Evolutionary conservation across 768 basidiomycete genomes (phyloP), one percentile per base, ranked within the genome.

Genomic region (Sistotremastrum niveocremeum): DNA sequence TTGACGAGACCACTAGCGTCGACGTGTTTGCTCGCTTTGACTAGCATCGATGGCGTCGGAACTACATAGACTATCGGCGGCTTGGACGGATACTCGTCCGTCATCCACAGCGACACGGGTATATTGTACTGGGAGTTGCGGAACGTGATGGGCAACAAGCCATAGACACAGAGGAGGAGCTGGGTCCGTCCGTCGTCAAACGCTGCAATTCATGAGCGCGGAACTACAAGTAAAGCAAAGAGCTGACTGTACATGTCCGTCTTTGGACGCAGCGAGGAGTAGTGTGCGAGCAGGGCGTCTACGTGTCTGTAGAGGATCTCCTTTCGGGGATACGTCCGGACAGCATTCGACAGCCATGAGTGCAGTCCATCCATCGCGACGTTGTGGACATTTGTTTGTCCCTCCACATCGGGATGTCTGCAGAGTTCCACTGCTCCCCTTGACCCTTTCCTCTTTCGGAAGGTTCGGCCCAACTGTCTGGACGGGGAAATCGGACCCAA

Each of bases 101-200:
- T 72, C 37, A 98, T 54, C 91, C 93, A 98, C 50, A 94, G 54
- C 8, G 84, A 78, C 54, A 99, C 63, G 3, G 95, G 95, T 55
- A 98, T 97, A 62, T 99, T 89, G 70, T 99, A 99, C 2, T 81
- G 70, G 1, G 77, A 65, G 1, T 69, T 64, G 42, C 83, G 73
- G 66, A 78, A 94, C 0, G 73, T 62, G 54, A 99, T 95, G 4
- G 90, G 91, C 1, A 99, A 69, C 4, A 97, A 75, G 7, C 95
- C 95, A 57, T 95, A 86, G 3, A 94, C 55, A 52, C 88, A 90
- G 47, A 98, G 79, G 30, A 99, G 74, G 11, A 97, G 72, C 57
- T 93, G 89, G 0, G 88, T 82, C 35, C 94, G 79, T 41, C 95
- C 95, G 52, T 95, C 89, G 62, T 99, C 90, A 65, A 86, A 91